These are phyloP conservation scores for Chernovozyma aurita DNA, from an alignment of 1,139 yeast genomes.

Conservation along the genomic window DNA sequence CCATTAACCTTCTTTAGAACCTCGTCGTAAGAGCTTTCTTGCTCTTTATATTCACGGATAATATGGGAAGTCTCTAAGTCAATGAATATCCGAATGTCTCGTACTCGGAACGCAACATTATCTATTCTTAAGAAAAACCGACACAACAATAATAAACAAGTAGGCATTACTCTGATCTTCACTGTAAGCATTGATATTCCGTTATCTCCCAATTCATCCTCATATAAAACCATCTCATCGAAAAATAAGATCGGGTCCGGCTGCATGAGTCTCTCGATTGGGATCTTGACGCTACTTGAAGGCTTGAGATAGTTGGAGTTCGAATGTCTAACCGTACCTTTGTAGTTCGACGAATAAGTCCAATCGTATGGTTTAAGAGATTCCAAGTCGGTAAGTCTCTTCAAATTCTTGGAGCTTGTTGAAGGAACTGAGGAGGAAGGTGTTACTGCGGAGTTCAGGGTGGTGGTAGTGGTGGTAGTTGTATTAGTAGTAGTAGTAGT, in stretches of 20 bases:
- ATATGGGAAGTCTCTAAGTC: constrained; percentile 67
- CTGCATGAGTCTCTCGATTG: constrained; percentile 60
- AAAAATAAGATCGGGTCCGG: constrained; percentile 87
- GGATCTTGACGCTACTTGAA: constrained; percentile 42
- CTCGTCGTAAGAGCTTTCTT: constrained; percentile 61
- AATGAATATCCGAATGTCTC: constrained; percentile 79
- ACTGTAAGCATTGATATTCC: constrained; percentile 78
- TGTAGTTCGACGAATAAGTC: constrained; percentile 85
- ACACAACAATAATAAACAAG: constrained; percentile 65
- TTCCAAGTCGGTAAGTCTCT: constrained; percentile 38
- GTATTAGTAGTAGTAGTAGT: too few relatives aligned
- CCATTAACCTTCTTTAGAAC: constrained; percentile 41
- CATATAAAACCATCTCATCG: constrained; percentile 84
- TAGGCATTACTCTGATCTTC: constrained; percentile 86
- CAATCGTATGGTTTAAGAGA: constrained; percentile 80
- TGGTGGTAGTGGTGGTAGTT: not conserved
- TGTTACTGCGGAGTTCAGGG: too few relatives aligned
- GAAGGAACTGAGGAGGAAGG: not conserved
- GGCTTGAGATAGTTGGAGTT: constrained; percentile 17
- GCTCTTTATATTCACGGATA: constrained; percentile 72
- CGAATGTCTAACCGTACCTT: constrained; percentile 45
- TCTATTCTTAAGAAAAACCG: constrained; percentile 87
- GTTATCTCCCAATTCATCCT: constrained; percentile 94
- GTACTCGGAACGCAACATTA: constrained; percentile 74
- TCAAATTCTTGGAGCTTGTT: too few relatives aligned